Evolutionary conservation across 2,329 filamentous ascomycete genomes (phyloP), one percentile per base, ranked within the genome.

Genomic region (Fusarium torulosum): DNA sequence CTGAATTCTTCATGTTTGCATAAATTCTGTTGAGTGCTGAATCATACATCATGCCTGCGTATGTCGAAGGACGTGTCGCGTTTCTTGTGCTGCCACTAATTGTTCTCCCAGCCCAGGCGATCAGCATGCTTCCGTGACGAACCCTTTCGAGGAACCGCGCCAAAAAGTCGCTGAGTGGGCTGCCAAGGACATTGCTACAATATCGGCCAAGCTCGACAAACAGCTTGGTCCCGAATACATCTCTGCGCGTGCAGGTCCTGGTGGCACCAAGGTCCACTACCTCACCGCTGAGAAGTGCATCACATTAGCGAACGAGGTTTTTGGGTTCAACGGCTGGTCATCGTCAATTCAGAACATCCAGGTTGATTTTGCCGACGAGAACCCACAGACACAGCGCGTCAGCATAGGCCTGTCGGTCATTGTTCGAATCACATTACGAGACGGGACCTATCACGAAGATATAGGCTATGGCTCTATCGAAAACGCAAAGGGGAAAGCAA

Each of bases 291-390:
- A 98, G 76, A 99, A 99, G 81, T 94, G 92, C 75, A 99, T 99
- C 77, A 91, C 92, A 59, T 90, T 97, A 52, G 94, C 94, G 53
- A 97, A 97, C 74, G 93, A 97, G 77, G 90, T 97, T 1, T 97
- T 97, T 80, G 94, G 94, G 11, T 97, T 97, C 83, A 97, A 97
- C 80, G 94, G 94, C 73, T 99, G 96, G 96, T 97, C 93, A 11
- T 97, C 93, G 56, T 91, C 91, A n/a, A 96, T 99, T 61, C 92
- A 95, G 75, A 94, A 96, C 75, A 91, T 97, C 37, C 91, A 97
- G 76, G 92, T 98, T 61, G 96, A 99, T 79, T 98, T 96, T 79
- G 93, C 96, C 63, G 95, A 98, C 75, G 94, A 97, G 79, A 90
- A 91, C 73, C 86, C 89, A 17, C 86, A 90, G 72, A 94, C 89